phyloP scores from a whole-genome alignment of 1,284 basidiomycete species.

The Cutaneotrichosporon curvatum region DNA sequence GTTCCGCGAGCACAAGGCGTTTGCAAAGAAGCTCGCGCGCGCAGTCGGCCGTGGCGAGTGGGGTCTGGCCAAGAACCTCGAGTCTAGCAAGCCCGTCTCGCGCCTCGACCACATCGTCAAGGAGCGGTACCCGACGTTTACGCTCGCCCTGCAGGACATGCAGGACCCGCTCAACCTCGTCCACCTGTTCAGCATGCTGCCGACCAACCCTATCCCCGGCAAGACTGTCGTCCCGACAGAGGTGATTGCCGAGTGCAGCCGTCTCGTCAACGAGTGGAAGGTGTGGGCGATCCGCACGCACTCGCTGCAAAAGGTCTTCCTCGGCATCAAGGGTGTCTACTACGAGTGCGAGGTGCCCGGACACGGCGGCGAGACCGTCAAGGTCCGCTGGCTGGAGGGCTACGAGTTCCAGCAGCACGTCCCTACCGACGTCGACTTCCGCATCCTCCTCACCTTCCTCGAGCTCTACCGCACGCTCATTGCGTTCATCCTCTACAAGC shows the following conservation, averaged over 20 bases:
- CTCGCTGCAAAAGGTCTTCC: slow-evolving; percentile 81
- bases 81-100: slow-evolving; percentile 85
- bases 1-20: slow-evolving; percentile 94
- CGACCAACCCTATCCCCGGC: slow-evolving; percentile 59
- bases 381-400: slow-evolving; percentile 85
- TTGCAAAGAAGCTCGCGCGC: slow-evolving; percentile 92
- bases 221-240: slow-evolving; percentile 65
- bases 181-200: slow-evolving; percentile 83
- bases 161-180: slow-evolving; percentile 96
- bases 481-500: slow-evolving; percentile 93
- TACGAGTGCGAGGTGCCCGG: slow-evolving; percentile 82
- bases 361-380: slow-evolving; percentile 70
- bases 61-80: slow-evolving; percentile 87
- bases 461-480: slow-evolving; percentile 97
- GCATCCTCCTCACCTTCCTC: slow-evolving; percentile 95
- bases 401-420: slow-evolving; percentile 97
- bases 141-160: slow-evolving; percentile 90
- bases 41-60: slow-evolving; percentile 92
- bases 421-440: slow-evolving; percentile 90
- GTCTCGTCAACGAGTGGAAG: slow-evolving; percentile 80
- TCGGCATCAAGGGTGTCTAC: slow-evolving; percentile 98
- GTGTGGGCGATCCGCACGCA: slow-evolving; percentile 87
- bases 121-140: slow-evolving; percentile 96
- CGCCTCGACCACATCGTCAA: slow-evolving; percentile 94
- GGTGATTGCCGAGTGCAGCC: slow-evolving; percentile 82